Evolutionary conservation across 108 stramenopile genomes (phyloP).

Genomic region (Nannochloropsis granulata): DNA sequence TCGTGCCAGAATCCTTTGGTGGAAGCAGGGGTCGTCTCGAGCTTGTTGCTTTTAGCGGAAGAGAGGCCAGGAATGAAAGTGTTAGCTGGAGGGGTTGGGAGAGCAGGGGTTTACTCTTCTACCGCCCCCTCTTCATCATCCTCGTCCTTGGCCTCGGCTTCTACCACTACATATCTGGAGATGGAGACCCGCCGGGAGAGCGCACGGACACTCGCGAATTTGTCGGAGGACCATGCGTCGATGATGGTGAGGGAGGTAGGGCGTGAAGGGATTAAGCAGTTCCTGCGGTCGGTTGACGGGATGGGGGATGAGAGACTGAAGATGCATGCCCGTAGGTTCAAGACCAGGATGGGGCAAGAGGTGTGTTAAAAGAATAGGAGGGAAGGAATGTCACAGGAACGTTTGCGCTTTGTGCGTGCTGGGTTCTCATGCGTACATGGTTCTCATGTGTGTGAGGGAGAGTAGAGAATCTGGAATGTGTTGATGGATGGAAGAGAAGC

Average conservation of each 20-base stretch:
- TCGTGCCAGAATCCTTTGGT: neutral
- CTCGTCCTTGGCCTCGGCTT: neutral
- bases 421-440: too few relatives aligned
- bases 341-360: neutral
- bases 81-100: neutral
- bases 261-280: neutral
- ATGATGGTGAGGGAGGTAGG: neutral
- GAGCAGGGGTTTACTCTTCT: neutral
- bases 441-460: too few relatives aligned
- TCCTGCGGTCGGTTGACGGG: neutral
- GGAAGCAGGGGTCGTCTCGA: neutral
- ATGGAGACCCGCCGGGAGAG: neutral
- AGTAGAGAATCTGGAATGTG: too few relatives aligned
- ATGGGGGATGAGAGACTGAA: neutral
- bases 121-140: neutral
- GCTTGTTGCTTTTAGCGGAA: neutral
- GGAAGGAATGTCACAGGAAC: neutral
- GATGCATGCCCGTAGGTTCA: neutral
- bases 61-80: neutral
- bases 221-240: neutral
- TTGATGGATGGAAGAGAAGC: too few relatives aligned
- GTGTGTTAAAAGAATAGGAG: neutral
- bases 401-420: neutral
- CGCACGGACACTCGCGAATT: neutral
- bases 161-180: neutral